Base-by-base conservation (phyloP, 305 asterid species). In the Plantago coronopus region DNA sequence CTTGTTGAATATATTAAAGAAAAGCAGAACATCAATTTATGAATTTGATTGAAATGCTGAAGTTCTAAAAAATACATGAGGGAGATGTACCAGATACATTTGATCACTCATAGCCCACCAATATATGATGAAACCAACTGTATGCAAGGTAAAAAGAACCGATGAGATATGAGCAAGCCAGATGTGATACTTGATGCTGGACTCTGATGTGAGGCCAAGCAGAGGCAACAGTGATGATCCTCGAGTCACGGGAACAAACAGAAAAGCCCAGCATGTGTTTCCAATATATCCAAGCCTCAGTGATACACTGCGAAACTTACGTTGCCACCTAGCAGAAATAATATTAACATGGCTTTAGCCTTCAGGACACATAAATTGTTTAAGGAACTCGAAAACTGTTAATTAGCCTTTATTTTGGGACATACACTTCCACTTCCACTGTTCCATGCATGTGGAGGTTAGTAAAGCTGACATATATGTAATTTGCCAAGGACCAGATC, bases 211-310 rank as follows among this genome's bases (percentile, higher is more conserved):
- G 17, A 79, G 78, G 21, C 82, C 84, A 34, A 76, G 48, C 46
- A 79, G 73, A 27, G 78, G 78, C 72, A 79, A 56, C 0, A 79
- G 43, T 6, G 84, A 76, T 5, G 84, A 79, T 1, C 74, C 72
- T 42, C 82, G 67, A 1, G 79, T 71, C 68, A 76, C 84, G 0
- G 82, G 84, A 31, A 20, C 22, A 37, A 17, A 57, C 42, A 73
- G 29, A 62, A 77, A 80, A 0, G 79, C 82, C 86, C 84, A 82
- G 55, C 88, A 79, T 27, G 76, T 62, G 72, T 87, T 69, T 19
- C 90, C 94, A 20, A 84, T 46, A 62, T 84, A 82, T 11, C 90
- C 86, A 0, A 87, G 73, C 69, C 86, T 78, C 57, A 82, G 42
- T 1, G 69, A 70, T 8, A 82, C 82, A 46, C 87, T 78, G 1